Conservation (phyloP, 106 monocot species). For the Dendrobium officinale region DNA sequence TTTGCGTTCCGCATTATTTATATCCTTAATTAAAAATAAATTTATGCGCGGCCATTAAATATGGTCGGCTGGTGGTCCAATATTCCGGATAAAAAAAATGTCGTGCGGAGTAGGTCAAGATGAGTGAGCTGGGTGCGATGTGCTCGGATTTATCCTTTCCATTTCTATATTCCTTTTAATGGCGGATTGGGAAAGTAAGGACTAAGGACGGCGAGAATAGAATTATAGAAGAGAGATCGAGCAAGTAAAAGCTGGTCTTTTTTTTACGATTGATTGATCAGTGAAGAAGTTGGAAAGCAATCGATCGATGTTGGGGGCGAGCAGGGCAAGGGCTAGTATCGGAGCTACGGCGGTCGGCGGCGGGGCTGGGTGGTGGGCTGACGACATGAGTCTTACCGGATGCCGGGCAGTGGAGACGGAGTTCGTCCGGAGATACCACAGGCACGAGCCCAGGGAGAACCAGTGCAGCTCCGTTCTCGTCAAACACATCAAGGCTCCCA, state of each 20-base stretch:
- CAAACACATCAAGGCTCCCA: conserved; percentile 47
- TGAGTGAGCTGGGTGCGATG: neutral
- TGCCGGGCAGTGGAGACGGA: conserved; percentile 24
- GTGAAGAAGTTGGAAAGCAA: neutral
- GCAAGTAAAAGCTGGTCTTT: neutral
- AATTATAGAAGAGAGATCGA: neutral
- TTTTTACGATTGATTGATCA: neutral
- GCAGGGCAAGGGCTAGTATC: neutral
- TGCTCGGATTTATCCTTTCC: neutral
- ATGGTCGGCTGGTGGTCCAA: neutral
- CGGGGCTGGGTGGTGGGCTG: neutral
- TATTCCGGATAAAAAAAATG: neutral
- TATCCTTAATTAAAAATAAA: neutral
- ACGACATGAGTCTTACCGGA: conserved; percentile 1
- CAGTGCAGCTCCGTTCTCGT: conserved; percentile 51
- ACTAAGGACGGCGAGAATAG: neutral
- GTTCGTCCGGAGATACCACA: conserved; percentile 32
- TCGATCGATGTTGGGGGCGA: neutral
- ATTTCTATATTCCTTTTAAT: neutral
- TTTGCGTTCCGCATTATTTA: too few species aligned
- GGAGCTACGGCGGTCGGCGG: neutral
- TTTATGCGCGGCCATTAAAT: neutral
- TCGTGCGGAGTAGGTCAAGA: neutral
- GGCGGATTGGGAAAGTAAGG: neutral
- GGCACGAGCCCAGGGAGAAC: conserved; percentile 27